phyloP scores from a whole-genome alignment of 768 basidiomycete species.

The Clathrus columnatus region DNA sequence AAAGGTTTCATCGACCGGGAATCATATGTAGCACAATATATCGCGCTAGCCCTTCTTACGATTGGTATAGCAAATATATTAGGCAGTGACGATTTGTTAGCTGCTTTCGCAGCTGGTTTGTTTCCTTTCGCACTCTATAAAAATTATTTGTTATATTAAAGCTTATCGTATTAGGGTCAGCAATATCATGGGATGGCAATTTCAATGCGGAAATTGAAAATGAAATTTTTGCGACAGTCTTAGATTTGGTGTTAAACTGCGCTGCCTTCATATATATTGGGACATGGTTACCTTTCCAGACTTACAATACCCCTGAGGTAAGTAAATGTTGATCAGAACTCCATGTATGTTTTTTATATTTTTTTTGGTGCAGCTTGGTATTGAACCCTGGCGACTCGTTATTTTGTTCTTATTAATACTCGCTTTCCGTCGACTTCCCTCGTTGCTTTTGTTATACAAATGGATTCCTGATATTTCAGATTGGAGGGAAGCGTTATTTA shows the following conservation, averaged over 20 bases:
- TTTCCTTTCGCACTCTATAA: too few relatives aligned
- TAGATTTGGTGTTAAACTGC: conserved; percentile 80
- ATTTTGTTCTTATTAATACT: conserved; percentile 61
- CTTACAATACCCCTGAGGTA: conserved; percentile 23
- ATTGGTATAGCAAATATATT: conserved; percentile 73
- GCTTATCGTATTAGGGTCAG: conserved; percentile 50
- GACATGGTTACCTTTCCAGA: conserved; percentile 57
- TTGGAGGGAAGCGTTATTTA: conserved; percentile 83
- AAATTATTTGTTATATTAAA: too few relatives aligned
- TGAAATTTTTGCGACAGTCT: conserved; percentile 81
- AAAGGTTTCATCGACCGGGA: conserved; percentile 67
- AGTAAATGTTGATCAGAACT: too few relatives aligned
- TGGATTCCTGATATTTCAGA: conserved; percentile 82
- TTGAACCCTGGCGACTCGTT: conserved; percentile 62
- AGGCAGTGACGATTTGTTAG: conserved; percentile 83
- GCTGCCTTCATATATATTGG: conserved; percentile 79
- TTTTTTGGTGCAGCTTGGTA: conserved; percentile 44
- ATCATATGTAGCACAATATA: conserved; percentile 81
- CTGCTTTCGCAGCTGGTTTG: conserved; percentile 83
- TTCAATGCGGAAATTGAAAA: conserved; percentile 76
- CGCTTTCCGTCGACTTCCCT: conserved; percentile 69
- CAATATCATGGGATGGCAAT: conserved; percentile 87
- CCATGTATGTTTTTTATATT: too few relatives aligned
- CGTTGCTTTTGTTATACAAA: conserved; percentile 64
- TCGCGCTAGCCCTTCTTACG: conserved; percentile 63